Conservation (phyloP, 1,284 basidiomycete species). For the Agroathelia rolfsii region DNA sequence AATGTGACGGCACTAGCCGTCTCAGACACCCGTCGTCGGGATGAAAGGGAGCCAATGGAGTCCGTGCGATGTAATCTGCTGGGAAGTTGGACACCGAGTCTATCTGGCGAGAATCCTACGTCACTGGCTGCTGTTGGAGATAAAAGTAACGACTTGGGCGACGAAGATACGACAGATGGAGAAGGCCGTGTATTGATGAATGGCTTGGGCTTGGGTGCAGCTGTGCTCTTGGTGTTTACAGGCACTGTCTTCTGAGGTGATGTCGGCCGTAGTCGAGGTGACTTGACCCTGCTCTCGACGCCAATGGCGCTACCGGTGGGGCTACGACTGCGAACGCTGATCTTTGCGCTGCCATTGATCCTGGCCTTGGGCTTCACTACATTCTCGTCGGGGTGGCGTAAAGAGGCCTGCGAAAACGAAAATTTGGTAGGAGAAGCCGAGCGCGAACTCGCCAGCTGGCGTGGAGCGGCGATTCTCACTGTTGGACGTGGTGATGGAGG, state of each 20-base stretch:
- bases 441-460: too few species aligned
- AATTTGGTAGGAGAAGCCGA: slow-evolving; percentile 44
- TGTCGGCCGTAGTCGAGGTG: slow-evolving; percentile 12
- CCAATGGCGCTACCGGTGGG: slow-evolving; percentile 20
- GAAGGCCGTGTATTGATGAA: slow-evolving; percentile 24
- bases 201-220: slow-evolving; percentile 20
- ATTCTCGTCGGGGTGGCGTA: slow-evolving; percentile 20
- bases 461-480: too few species aligned
- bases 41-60: slow-evolving; percentile 14
- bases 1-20: slow-evolving; percentile 9
- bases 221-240: slow-evolving; percentile 15
- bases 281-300: slow-evolving; percentile 29
- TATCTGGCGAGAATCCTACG: slow-evolving; percentile 24
- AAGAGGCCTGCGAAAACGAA: slow-evolving; percentile 23
- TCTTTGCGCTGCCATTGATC: slow-evolving; percentile 44
- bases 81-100: slow-evolving; percentile 11
- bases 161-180: slow-evolving; percentile 17
- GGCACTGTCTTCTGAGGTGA: slow-evolving; percentile 11
- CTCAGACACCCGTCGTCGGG: slow-evolving; percentile 11
- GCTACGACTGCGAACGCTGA: slow-evolving; percentile 22
- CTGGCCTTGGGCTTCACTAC: slow-evolving; percentile 45
- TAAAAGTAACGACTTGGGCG: slow-evolving; percentile 13
- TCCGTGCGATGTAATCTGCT: slow-evolving; percentile 14
- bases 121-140: slow-evolving; percentile 25
- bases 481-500: too few species aligned